Conservation (phyloP, 2,329 filamentous ascomycete species). For the Geosmithia morbida region DNA sequence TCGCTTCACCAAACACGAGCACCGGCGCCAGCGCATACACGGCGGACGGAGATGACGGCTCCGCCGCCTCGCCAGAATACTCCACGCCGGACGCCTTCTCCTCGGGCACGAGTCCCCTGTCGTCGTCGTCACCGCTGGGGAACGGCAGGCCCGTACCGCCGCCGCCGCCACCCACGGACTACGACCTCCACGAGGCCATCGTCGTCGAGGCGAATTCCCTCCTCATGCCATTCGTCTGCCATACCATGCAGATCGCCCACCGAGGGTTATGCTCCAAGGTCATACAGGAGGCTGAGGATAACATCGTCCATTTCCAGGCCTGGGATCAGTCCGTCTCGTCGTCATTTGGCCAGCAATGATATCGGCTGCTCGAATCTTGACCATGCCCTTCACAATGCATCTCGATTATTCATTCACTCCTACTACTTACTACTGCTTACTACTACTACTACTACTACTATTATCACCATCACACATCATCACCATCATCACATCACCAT, state of each 20-base stretch:
- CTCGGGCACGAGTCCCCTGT: conserved; percentile 3
- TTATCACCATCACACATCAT: no score
- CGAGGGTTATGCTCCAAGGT: conserved; percentile 14
- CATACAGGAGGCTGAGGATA: conserved; percentile 13
- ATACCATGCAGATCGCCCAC: conserved; percentile 14
- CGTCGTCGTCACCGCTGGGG: neutral
- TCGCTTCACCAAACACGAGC: no score
- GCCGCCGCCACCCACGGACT: conserved; percentile 8
- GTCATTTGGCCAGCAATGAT: no score
- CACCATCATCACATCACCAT: no score
- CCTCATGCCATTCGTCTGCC: conserved; percentile 19
- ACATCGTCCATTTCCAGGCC: conserved; percentile 3
- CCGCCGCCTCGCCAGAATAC: neutral
- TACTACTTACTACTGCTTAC: no score
- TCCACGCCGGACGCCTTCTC: conserved; percentile 1
- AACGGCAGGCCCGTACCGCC: neutral
- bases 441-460: no score
- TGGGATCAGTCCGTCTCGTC: conserved; percentile 1
- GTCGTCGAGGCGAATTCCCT: conserved; percentile 17
- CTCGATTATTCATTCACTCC: no score
- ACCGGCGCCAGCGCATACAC: no score
- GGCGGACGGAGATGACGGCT: no score
- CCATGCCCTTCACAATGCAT: no score
- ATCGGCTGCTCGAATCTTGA: no score
- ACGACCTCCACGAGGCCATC: conserved; percentile 17